These are phyloP conservation scores for Millerago galiae DNA, from an alignment of 805 yeast genomes.

Conservation along the genomic window DNA sequence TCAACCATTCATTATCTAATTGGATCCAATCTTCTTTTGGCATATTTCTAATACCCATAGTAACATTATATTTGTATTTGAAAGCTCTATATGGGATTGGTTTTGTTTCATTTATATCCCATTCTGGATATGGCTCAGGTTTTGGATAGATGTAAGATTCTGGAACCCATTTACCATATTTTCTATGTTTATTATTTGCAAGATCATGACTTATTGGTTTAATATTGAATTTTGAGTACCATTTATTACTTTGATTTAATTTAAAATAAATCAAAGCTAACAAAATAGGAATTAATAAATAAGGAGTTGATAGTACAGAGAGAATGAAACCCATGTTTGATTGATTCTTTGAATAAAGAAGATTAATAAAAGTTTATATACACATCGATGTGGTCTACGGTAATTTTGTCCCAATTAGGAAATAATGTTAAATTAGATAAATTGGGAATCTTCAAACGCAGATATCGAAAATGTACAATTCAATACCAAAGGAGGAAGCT, in stretches of 20 bases:
- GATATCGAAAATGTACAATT: too few relatives aligned
- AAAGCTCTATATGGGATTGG: conserved; percentile 38
- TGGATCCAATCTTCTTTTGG: conserved; percentile 60
- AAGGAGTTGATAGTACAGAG: too few relatives aligned
- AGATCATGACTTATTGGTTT: conserved; percentile 23
- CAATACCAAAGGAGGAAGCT: too few relatives aligned
- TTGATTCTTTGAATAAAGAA: too few relatives aligned
- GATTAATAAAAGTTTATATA: too few relatives aligned
- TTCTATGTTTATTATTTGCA: conserved; percentile 40
- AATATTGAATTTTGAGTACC: conserved; percentile 2
- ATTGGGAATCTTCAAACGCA: too few relatives aligned
- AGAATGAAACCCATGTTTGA: too few relatives aligned
- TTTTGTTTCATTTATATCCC: conserved; percentile 14
- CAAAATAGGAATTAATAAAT: too few relatives aligned
- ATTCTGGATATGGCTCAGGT: conserved; percentile 36
- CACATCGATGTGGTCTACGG: too few relatives aligned
- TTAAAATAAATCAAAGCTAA: neutral
- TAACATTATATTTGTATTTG: conserved; percentile 55
- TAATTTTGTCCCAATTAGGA: too few relatives aligned
- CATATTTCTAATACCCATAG: conserved; percentile 66
- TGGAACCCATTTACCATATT: conserved; percentile 47
- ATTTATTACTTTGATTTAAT: neutral
- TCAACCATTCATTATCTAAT: conserved; percentile 58
- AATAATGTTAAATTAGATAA: too few relatives aligned
- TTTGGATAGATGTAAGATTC: conserved; percentile 44